These are phyloP conservation scores for Eucalyptus pauciflora DNA, from an alignment of 345 rosid genomes.

Conservation along the genomic window DNA sequence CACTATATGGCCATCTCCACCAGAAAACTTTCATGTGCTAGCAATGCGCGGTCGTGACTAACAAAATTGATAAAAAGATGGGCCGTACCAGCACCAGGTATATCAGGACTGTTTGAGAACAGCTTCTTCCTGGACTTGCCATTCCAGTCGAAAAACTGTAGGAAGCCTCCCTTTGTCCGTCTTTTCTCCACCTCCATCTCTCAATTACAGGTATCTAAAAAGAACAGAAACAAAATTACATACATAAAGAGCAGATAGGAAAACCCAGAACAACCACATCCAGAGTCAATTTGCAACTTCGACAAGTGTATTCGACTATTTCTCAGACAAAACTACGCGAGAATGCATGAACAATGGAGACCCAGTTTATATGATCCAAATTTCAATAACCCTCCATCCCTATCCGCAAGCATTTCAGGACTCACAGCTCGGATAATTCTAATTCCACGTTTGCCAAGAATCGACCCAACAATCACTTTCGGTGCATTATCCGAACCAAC, in stretches of 20 bases:
- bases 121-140: conserved; percentile 80
- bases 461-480: not conserved
- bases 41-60: not conserved
- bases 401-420: not conserved
- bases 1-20: not conserved
- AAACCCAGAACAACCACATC: not conserved
- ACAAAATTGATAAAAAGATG: not conserved
- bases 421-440: not conserved
- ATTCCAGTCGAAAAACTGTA: conserved; percentile 78
- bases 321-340: not conserved
- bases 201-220: conserved; percentile 13
- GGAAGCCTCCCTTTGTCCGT: conserved; percentile 58
- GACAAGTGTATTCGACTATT: not conserved
- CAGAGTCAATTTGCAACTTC: not conserved
- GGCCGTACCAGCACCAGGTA: conserved; percentile 34
- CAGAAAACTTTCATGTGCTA: not conserved
- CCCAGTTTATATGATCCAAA: not conserved
- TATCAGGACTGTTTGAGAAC: conserved; percentile 29
- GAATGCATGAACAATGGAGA: not conserved
- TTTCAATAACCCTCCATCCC: not conserved
- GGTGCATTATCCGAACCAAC: not conserved
- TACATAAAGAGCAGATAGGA: not conserved
- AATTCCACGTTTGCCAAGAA: not conserved
- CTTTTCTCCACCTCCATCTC: conserved; percentile 63
- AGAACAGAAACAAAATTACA: not conserved